phyloP scores from a whole-genome alignment of 75 land plant species.

The Cunninghamia lanceolata region DNA sequence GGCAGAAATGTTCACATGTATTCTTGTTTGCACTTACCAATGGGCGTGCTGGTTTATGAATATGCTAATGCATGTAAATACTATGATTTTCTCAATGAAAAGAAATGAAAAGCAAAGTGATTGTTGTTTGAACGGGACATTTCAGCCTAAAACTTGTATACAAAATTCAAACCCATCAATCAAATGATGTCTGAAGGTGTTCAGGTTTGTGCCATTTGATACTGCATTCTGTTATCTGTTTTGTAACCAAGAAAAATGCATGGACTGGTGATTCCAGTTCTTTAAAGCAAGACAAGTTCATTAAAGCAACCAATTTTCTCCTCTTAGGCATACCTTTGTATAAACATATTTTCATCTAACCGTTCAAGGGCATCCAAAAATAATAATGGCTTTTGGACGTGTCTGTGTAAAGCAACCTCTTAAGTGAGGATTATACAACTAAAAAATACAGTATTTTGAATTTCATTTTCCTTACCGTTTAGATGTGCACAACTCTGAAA shows the following conservation, averaged over 20 bases:
- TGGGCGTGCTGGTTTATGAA: neutral
- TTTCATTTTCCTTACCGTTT: neutral
- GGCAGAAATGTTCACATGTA: neutral
- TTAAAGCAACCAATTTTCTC: neutral
- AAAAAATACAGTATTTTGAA: neutral
- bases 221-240: neutral
- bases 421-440: neutral
- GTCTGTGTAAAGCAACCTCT: neutral
- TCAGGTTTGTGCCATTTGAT: neutral
- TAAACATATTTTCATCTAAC: neutral
- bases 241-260: neutral
- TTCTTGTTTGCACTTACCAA: neutral
- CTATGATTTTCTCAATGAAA: neutral
- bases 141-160: neutral
- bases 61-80: neutral
- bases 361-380: neutral
- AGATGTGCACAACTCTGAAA: neutral
- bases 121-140: neutral
- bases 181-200: neutral
- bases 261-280: neutral
- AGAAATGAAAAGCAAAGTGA: constrained; percentile 1
- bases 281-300: neutral
- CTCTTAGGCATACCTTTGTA: neutral
- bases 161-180: neutral
- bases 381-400: neutral